Evolutionary conservation across 164 flowering plant species (phyloP).

Genomic region (Tinospora cordifolia): DNA sequence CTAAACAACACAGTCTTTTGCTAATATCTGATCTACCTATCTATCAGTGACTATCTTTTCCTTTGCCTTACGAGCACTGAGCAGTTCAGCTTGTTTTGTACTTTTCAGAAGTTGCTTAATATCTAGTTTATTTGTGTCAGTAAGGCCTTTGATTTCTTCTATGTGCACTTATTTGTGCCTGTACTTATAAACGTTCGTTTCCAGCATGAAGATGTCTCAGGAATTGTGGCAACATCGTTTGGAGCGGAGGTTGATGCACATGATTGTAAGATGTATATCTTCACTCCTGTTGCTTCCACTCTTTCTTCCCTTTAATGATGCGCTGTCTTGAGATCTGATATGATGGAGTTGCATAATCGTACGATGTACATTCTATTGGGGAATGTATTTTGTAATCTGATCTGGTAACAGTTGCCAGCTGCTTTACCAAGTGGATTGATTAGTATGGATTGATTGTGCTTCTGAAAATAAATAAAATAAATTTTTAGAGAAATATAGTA

Average conservation of each 20-base stretch:
- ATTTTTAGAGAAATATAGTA: background rate
- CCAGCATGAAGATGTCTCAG: constrained; percentile 57
- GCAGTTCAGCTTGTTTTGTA: background rate
- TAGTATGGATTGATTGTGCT: background rate
- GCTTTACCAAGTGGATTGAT: background rate
- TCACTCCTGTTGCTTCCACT: constrained; percentile 37
- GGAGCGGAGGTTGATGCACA: constrained; percentile 50
- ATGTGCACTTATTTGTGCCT: background rate
- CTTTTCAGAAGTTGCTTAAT: background rate
- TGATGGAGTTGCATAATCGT: background rate
- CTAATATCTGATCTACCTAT: too few relatives aligned
- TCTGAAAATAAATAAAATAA: background rate
- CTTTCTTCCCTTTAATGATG: constrained; percentile 14
- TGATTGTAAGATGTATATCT: constrained; percentile 58
- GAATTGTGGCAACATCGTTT: constrained; percentile 40
- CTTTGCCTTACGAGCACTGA: background rate
- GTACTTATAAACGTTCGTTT: background rate
- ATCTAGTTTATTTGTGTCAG: too few relatives aligned
- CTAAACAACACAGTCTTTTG: too few relatives aligned
- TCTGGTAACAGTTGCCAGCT: background rate
- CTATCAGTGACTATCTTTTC: background rate
- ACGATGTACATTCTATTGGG: background rate
- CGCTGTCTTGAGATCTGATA: background rate
- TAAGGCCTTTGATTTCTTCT: background rate
- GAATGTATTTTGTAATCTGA: background rate